These are phyloP conservation scores for Pneumocystis murina DNA, from an alignment of 1,139 yeast species.

Conservation along the genomic window DNA sequence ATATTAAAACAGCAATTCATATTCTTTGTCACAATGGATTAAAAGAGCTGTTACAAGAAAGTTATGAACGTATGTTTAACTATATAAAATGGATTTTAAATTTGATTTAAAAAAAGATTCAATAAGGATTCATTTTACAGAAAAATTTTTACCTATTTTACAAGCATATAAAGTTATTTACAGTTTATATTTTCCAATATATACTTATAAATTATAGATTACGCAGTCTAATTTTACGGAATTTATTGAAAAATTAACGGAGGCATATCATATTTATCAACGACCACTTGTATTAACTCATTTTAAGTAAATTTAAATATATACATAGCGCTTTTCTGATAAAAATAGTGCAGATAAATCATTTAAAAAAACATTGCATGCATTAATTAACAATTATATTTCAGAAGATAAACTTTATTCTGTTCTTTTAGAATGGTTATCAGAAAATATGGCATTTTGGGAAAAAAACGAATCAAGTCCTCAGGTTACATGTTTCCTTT, in stretches of 20 bases:
- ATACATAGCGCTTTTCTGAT: neutral
- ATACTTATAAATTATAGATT: neutral
- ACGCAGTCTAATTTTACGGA: neutral
- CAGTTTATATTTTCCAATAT: neutral
- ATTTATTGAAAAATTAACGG: neutral
- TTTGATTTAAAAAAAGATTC: neutral
- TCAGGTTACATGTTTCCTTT: neutral
- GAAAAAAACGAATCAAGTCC: neutral
- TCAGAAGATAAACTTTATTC: neutral
- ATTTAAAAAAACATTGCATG: neutral
- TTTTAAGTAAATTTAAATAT: neutral
- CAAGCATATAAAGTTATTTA: neutral
- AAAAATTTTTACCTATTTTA: neutral
- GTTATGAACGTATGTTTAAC: neutral
- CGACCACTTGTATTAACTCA: constrained; percentile 1
- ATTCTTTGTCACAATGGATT: neutral
- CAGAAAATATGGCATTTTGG: neutral
- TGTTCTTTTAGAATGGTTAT: neutral
- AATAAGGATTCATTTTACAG: neutral
- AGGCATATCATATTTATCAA: neutral
- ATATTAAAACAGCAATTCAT: neutral
- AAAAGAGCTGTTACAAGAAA: neutral
- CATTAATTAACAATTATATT: neutral
- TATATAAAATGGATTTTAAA: neutral
- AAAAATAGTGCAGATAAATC: neutral